Percentiles rank a stretch among this genome's conserved stretches.
These are phyloP conservation scores for Scorias spongiosa DNA, from an alignment of 2,329 filamentous ascomycete species.

Conservation along the genomic window DNA sequence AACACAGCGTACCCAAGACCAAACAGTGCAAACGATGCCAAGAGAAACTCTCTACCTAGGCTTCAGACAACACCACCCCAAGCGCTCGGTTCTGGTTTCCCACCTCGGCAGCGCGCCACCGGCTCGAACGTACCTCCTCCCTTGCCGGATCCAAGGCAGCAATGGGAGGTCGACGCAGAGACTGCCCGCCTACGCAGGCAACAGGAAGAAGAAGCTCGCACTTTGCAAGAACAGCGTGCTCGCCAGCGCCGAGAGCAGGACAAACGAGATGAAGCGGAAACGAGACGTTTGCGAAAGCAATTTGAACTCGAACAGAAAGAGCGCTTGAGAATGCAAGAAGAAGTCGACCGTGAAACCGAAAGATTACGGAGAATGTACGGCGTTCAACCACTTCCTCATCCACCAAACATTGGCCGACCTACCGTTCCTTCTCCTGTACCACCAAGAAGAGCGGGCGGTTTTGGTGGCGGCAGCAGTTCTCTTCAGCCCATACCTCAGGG, in stretches of 20 bases:
- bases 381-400: slow-evolving; percentile 21
- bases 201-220: slow-evolving; percentile 26
- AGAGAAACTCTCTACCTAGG: slow-evolving; percentile 12
- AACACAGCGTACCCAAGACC: slow-evolving; percentile 1
- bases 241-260: slow-evolving; percentile 33
- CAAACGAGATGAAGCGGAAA: slow-evolving; percentile 43
- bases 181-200: slow-evolving; percentile 31
- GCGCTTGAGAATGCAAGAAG: slow-evolving; percentile 33
- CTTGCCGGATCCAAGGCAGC: slow-evolving; percentile 38
- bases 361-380: slow-evolving; percentile 56
- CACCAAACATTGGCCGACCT: slow-evolving; percentile 3
- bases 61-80: slow-evolving; percentile 13
- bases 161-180: slow-evolving; percentile 38
- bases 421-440: slow-evolving; percentile 1
- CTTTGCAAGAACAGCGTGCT: slow-evolving; percentile 17
- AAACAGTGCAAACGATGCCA: slow-evolving; percentile 6
- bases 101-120: not conserved
- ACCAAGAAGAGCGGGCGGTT: slow-evolving; percentile 2
- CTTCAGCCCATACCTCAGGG: slow-evolving; percentile 12
- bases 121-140: slow-evolving; percentile 15
- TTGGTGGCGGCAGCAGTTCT: slow-evolving; percentile 3
- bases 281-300: slow-evolving; percentile 47
- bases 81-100: slow-evolving; percentile 1
- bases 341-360: slow-evolving; percentile 58
- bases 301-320: slow-evolving; percentile 52